These are phyloP conservation scores for Phytomonas francai DNA, from an alignment of 208 protist genomes.

Conservation along the genomic window DNA sequence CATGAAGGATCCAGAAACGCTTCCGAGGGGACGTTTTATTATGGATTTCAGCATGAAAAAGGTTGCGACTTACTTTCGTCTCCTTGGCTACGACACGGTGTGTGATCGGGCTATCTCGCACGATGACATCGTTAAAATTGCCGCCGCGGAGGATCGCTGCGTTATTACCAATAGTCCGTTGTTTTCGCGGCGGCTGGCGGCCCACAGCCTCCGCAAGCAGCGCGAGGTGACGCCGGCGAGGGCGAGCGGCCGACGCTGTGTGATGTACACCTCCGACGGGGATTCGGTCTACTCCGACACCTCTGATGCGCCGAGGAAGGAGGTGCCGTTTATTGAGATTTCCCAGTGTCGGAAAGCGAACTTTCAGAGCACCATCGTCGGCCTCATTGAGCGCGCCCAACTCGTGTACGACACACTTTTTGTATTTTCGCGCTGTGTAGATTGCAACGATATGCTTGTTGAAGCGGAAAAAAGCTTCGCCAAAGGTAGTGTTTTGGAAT, in stretches of 20 bases:
- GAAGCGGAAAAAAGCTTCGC: conserved; percentile 32
- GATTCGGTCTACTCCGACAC: conserved; percentile 54
- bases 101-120: conserved; percentile 40
- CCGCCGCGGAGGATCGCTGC: conserved; percentile 22
- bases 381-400: conserved; percentile 24
- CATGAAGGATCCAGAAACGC: background rate
- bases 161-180: conserved; percentile 42
- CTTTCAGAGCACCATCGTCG: conserved; percentile 34
- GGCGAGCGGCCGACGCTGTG: conserved; percentile 5
- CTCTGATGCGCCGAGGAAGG: conserved; percentile 17
- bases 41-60: conserved; percentile 75
- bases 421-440: conserved; percentile 60
- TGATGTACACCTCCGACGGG: conserved; percentile 73
- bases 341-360: conserved; percentile 31
- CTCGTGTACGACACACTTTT: conserved; percentile 28
- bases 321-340: conserved; percentile 21
- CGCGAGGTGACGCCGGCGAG: background rate
- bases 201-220: conserved; percentile 24
- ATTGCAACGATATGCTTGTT: conserved; percentile 51
- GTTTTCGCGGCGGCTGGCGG: conserved; percentile 25
- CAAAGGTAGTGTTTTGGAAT: conserved; percentile 32
- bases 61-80: conserved; percentile 66
- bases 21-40: conserved; percentile 26
- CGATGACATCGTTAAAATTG: conserved; percentile 22
- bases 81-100: conserved; percentile 65